A percentile compares a stretch with the other conserved stretches of the same genome.
Conservation (phyloP, 306 rosid species). For the Vicia sativa region DNA sequence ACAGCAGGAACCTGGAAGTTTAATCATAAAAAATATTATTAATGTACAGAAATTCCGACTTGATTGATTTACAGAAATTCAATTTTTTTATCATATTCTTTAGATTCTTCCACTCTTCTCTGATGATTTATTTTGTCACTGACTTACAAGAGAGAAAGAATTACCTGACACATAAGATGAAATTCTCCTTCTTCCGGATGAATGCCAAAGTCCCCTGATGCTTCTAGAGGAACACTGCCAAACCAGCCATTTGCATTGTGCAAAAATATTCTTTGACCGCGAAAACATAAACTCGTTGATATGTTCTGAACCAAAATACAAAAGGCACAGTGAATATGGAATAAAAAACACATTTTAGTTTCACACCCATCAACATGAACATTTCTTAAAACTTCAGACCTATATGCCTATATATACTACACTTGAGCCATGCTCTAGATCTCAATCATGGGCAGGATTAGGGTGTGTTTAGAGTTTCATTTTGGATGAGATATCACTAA, state of each 20-base stretch:
- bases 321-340: constrained; percentile 21
- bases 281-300: constrained; percentile 78
- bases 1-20: constrained; percentile 80
- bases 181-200: constrained; percentile 97
- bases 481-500: neutral
- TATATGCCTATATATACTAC: neutral
- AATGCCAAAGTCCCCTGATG: constrained; percentile 97
- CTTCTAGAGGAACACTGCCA: constrained; percentile 88
- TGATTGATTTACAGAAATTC: neutral
- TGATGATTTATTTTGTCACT: too few relatives aligned
- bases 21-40: constrained; percentile 37
- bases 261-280: constrained; percentile 91
- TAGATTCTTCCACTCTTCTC: neutral
- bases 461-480: neutral
- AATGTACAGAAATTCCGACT: too few relatives aligned
- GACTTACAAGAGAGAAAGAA: neutral
- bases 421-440: neutral
- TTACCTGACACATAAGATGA: constrained; percentile 97
- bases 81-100: neutral
- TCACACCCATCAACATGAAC: constrained; percentile 16
- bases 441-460: neutral
- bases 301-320: constrained; percentile 62
- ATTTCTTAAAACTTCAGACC: constrained; percentile 19
- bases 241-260: constrained; percentile 95
- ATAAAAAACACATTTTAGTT: constrained; percentile 33